Evolutionary conservation across 108 stramenopile species (phyloP), one percentile per base, ranked within the genome.

Genomic region (Nitzschia sp.): DNA sequence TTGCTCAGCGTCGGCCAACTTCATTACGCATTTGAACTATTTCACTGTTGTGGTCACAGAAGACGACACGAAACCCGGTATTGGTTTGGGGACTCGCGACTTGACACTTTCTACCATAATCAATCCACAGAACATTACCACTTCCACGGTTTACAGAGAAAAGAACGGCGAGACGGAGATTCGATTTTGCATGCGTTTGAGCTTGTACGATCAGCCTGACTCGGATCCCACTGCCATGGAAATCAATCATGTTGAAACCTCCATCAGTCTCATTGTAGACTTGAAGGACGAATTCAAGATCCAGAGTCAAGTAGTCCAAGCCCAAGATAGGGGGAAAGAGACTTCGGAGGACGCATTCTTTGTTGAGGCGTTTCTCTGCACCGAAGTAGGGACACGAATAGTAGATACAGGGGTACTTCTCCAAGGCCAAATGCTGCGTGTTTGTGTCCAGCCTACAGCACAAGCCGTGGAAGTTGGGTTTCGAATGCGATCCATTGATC

Each of bases 381-480:
- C 35, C 27, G 27, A 45, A 25, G 34, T 29, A n/a, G 68, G 68
- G 26, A 3, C 36, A 31, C 57, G n/a, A 15, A 32, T n/a, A 30
- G 11, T 8, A 17, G 19, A 38, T 24, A 19, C 56, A 11, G 45
- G n/a, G 17, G 42, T 57, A 3, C 4, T 59, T 15, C 9, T 6
- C 6, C 68, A 69, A 38, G 68, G 68, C 19, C 5, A 26, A 1
- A 15, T 42, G 13, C 42, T 59, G 36, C 55, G 55, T 35, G 42
- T 69, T 8, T 69, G 68, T 59, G 57, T 69, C 1, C 11, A 59
- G 19, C 68, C 68, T n/a, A 69, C 68, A 0, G 18, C 38, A 25
- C 68, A 69, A 33, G 68, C 68, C 2, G 11, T 45, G 23, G 68
- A 69, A 2, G 42, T 69, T 69, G 68, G 68, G 26, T 69, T 69